Evolutionary conservation across 306 rosid genomes (phyloP).

Genomic region (Trifolium fragiferum): DNA sequence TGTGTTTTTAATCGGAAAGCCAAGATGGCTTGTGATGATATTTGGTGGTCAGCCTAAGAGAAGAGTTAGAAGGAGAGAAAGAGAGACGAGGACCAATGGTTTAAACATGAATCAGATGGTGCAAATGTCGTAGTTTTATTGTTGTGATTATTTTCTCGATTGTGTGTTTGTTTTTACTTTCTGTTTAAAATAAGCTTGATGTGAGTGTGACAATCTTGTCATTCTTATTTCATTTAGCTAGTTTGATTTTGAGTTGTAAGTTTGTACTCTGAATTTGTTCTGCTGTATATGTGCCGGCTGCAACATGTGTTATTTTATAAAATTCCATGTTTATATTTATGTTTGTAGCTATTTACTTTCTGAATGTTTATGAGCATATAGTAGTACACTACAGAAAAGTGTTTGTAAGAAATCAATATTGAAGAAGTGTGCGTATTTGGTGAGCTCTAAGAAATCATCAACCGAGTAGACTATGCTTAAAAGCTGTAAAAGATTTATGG

Average conservation of each 20-base stretch:
- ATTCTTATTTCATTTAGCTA: not conserved
- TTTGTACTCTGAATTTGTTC: not conserved
- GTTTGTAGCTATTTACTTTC: no score
- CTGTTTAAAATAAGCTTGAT: not conserved
- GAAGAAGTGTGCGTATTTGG: no score
- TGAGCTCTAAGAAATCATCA: no score
- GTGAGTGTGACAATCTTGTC: not conserved
- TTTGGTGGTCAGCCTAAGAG: not conserved
- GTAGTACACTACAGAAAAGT: no score
- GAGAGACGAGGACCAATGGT: not conserved
- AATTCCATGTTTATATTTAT: no score
- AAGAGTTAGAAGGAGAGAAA: not conserved
- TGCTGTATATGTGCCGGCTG: not conserved
- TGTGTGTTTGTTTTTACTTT: not conserved
- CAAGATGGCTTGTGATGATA: not conserved
- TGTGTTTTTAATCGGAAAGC: not conserved
- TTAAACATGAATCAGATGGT: not conserved
- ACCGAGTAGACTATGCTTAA: no score
- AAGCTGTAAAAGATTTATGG: no score
- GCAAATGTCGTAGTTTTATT: not conserved
- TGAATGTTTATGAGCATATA: no score
- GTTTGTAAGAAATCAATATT: no score
- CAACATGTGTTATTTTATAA: no score
- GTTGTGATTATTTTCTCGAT: not conserved
- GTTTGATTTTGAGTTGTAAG: not conserved